Evolutionary conservation across 495 filamentous ascomycete species (phyloP).

Genomic region (Bryoglossum gracile): DNA sequence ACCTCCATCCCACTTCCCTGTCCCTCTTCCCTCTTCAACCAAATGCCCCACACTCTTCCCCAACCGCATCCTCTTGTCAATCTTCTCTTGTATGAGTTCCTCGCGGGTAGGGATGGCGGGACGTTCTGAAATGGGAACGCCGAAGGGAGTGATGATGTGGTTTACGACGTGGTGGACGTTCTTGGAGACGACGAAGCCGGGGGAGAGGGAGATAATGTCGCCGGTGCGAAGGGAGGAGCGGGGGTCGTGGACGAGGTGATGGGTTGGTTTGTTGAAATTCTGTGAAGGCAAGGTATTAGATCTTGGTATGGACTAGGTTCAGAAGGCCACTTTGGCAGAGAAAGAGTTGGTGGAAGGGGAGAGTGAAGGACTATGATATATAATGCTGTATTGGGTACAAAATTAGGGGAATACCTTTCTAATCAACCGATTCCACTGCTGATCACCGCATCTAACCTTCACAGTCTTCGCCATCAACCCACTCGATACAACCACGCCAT

Average conservation of each 20-base stretch:
- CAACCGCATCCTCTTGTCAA: slow-evolving; percentile 49
- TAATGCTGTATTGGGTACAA: too few relatives aligned
- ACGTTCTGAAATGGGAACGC: slow-evolving; percentile 50
- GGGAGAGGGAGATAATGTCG: slow-evolving; percentile 72
- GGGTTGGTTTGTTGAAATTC: slow-evolving; percentile 41
- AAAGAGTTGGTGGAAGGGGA: slow-evolving; percentile 7
- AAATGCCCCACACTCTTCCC: slow-evolving; percentile 39
- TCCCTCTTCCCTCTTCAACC: slow-evolving; percentile 44
- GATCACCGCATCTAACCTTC: slow-evolving; percentile 55
- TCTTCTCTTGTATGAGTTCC: too few relatives aligned
- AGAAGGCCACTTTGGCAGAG: not conserved
- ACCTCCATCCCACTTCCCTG: slow-evolving; percentile 15
- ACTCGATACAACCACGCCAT: slow-evolving; percentile 58
- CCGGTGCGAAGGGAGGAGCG: slow-evolving; percentile 62
- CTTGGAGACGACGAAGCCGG: slow-evolving; percentile 56
- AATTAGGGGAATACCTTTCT: slow-evolving; percentile 52
- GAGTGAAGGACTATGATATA: slow-evolving; percentile 1
- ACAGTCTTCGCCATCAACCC: slow-evolving; percentile 65
- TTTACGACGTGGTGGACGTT: slow-evolving; percentile 70
- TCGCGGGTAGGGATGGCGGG: slow-evolving; percentile 57
- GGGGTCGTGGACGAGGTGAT: slow-evolving; percentile 68
- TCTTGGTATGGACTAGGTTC: not conserved
- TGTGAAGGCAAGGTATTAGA: slow-evolving; percentile 19
- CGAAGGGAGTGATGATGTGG: slow-evolving; percentile 68
- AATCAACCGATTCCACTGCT: slow-evolving; percentile 53